These are phyloP conservation scores for Pichia cactophila DNA, from an alignment of 1,139 yeast species.

Conservation along the genomic window DNA sequence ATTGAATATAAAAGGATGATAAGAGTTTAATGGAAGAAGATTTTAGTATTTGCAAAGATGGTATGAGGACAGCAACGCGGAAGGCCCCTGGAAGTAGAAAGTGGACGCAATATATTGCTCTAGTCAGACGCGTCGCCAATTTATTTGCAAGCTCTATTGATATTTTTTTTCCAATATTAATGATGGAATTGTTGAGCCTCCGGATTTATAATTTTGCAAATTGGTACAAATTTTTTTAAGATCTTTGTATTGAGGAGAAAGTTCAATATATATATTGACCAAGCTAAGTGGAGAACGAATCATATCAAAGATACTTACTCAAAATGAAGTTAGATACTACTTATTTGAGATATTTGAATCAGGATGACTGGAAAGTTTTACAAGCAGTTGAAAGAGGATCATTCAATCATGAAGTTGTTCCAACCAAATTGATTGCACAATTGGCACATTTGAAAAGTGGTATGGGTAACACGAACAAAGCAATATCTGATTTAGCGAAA, in stretches of 20 bases:
- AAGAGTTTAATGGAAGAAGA: not conserved
- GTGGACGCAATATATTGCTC: too few relatives aligned
- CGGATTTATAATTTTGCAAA: not conserved
- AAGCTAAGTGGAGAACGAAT: too few relatives aligned
- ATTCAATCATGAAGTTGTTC: constrained; percentile 89
- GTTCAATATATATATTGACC: too few relatives aligned
- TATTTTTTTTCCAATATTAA: too few relatives aligned
- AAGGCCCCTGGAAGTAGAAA: too few relatives aligned
- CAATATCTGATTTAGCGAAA: constrained; percentile 83
- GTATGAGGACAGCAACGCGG: not conserved
- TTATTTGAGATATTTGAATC: constrained; percentile 86
- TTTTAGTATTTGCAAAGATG: not conserved
- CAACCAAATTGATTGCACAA: constrained; percentile 74
- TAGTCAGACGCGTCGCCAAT: too few relatives aligned
- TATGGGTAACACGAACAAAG: constrained; percentile 62
- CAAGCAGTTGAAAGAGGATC: constrained; percentile 90
- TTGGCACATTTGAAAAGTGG: constrained; percentile 72
- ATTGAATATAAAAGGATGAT: not conserved
- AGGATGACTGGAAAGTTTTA: constrained; percentile 84
- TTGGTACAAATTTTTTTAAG: not conserved
- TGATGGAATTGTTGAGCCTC: not conserved
- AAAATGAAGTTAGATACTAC: constrained; percentile 84
- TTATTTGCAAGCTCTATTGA: too few relatives aligned
- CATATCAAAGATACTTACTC: not conserved
- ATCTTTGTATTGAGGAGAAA: not conserved